These are phyloP conservation scores for Fusarium goolgardi DNA, from an alignment of 2,329 filamentous ascomycete species.

Conservation along the genomic window DNA sequence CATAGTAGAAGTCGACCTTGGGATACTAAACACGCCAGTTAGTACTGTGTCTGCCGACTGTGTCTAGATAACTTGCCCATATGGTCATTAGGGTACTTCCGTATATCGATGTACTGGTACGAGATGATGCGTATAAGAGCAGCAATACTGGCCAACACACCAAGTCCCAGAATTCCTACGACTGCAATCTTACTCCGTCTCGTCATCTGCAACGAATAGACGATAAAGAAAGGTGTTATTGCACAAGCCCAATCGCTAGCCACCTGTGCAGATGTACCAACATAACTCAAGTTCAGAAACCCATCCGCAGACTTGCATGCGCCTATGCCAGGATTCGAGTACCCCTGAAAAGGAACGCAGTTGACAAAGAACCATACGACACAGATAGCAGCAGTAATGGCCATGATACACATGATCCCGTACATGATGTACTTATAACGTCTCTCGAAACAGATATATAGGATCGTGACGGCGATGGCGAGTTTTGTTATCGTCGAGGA, in stretches of 20 bases:
- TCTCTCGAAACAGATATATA: constrained; percentile 30
- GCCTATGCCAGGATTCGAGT: constrained; percentile 25
- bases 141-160: constrained; percentile 30
- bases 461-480: constrained; percentile 28
- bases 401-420: constrained; percentile 16
- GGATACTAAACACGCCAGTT: not conserved
- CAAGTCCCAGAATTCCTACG: constrained; percentile 20
- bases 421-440: constrained; percentile 31
- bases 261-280: constrained; percentile 39
- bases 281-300: constrained; percentile 26
- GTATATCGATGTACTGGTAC: constrained; percentile 27
- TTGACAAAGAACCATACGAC: constrained; percentile 30
- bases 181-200: constrained; percentile 38
- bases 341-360: constrained; percentile 18
- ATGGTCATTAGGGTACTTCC: constrained; percentile 12
- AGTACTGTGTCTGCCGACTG: not conserved
- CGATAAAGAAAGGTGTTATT: constrained; percentile 48
- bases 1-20: constrained; percentile 29
- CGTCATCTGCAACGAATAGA: constrained; percentile 45
- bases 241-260: constrained; percentile 47
- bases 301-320: constrained; percentile 24
- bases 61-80: not conserved
- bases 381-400: constrained; percentile 2
- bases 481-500: constrained; percentile 28
- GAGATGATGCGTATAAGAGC: constrained; percentile 31